phyloP scores from a whole-genome alignment of 2,329 filamentous ascomycete species.

The Sclerotinia nivalis region DNA sequence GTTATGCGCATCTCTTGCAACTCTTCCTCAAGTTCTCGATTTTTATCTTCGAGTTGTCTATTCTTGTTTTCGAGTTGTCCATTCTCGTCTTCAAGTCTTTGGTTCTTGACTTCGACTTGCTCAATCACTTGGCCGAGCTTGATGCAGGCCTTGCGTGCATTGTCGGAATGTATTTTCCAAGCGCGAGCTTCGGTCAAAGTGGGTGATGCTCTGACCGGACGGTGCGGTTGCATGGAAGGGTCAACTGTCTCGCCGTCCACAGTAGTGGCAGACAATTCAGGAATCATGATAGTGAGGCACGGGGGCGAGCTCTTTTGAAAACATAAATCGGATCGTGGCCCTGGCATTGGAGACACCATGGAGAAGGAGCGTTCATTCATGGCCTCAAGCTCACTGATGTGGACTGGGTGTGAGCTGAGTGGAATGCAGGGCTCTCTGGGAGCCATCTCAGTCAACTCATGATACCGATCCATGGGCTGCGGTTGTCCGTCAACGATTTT shows the following conservation, averaged over 20 bases:
- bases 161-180: conserved; percentile 2
- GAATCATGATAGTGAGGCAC: not conserved
- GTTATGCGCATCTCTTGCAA: not conserved
- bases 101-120: not conserved
- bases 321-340: not conserved
- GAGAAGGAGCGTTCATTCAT: not conserved
- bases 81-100: not conserved
- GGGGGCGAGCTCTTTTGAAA: not conserved
- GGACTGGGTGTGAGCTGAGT: not conserved
- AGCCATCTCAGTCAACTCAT: not conserved
- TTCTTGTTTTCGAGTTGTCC: not conserved
- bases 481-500: not conserved
- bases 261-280: not conserved
- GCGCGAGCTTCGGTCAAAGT: not conserved
- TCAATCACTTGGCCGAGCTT: not conserved
- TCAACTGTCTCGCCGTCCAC: not conserved
- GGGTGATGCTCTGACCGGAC: not conserved
- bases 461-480: not conserved
- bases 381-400: not conserved
- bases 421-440: not conserved
- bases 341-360: not conserved
- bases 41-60: not conserved
- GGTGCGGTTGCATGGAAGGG: not conserved
- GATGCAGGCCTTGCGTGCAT: not conserved
- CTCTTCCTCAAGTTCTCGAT: not conserved